Evolutionary conservation across 768 basidiomycete species (phyloP), one percentile per base, ranked within the genome.

Genomic region (Podaxis sp.): DNA sequence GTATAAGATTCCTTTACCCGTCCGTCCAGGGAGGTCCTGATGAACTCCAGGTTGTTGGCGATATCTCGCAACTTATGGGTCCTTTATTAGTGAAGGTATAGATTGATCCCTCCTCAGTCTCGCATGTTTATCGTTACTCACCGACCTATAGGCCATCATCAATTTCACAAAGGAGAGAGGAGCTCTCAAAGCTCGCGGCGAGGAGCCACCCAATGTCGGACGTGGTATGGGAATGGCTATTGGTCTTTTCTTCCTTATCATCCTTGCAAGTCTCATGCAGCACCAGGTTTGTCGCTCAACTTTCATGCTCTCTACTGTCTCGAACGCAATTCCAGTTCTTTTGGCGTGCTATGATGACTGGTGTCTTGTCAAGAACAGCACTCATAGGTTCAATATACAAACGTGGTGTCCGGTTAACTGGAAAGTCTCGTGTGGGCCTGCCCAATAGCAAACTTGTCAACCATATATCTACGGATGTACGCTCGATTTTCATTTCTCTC

Each of bases 321-420:
- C 59, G 61, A 57, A 10, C 35, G 62, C 10, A 14, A 10, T 32
- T 57, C 25, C 61, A 86, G 80, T 90, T 87, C 73, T 90, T 91
- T 76, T 86, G 85, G 79, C 77, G 84, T 46, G 84, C 85, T 4
- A 88, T 88, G 83, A 72, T 77, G 25, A 82, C 84, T 0, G 90
- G 91, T 25, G 80, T 88, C 2, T 74, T 90, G 25, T 80, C 82
- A 0, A 79, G 90, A 59, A 82, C 82, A 0, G 83, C 88, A 10
- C 76, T 93, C 27, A 90, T 89, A 53, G 80, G 81, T 44, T 83
- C 84, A 0, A 81, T 91, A 21, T 93, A 90, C 73, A 83, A 87
- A 64, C 84, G 89, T 52, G 83, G 84, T 3, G 79, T 91, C 37
- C 74, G 75, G 36, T 75, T 93, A 28, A 85, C 86, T 1, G 85